Base-by-base conservation (phyloP, 1,284 basidiomycete species). In the Pholiota adiposa region DNA sequence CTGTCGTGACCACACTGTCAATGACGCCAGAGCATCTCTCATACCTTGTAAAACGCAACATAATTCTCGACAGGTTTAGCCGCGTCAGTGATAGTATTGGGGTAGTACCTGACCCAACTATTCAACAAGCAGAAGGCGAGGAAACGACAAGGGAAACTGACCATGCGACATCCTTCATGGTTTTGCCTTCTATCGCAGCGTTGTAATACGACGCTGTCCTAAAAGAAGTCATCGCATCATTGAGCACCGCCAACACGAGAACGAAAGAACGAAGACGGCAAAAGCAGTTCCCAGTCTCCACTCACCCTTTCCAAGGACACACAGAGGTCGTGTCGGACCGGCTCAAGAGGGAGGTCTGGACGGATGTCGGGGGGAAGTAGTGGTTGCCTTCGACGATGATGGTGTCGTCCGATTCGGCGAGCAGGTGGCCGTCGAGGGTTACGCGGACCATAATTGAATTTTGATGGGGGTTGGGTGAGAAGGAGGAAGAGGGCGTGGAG, bases 231-330 rank as follows among this genome's bases (percentile, higher is more conserved):
- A 44, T 5, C 34, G 36, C 14, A 33, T 65, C 16, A 61, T 23
- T 33, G 8, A n/a, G 4, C 7, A 11, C 4, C 7, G 25, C 50
- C 33, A 40, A 51, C 56, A 51, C 36, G 21, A 41, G 14, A 14
- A 56, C 36, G 21, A 31, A 57, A 33, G 44, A 11, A 31, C n/a
- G n/a, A n/a, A n/a, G n/a, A n/a, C n/a, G 29, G 11, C 11, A 31
- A 31, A 31, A 31, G 11, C 5, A 31, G 11, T 31, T 4, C 29
- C 29, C 5, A 31, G 11, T 31, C 5, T 11, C 29, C 5, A 31
- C 29, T 5, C 65, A 88, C 86, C 88, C 88, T 72, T 90, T 90
- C 85, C 87, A 87, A 2, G 80, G 74, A 67, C 88, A 90, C 4
- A 60, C 77, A 65, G 67, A 86, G 82, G 74, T 77, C 0, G 85